Evolutionary conservation across 345 rosid genomes (phyloP).

Genomic region (Citrus trifoliata): DNA sequence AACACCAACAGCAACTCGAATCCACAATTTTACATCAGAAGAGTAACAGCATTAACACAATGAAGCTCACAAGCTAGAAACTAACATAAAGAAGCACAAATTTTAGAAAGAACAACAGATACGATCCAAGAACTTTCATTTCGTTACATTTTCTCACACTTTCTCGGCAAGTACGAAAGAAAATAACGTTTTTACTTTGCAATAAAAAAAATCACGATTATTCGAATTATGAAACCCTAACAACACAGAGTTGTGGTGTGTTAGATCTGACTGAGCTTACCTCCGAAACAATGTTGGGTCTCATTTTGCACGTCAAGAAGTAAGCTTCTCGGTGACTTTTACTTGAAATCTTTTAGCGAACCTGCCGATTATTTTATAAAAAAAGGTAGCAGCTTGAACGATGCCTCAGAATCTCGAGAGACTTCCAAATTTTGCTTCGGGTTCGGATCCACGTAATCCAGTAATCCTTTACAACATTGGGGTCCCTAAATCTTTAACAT

Average conservation of each 20-base stretch:
- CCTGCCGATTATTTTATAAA: background rate
- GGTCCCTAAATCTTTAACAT: background rate
- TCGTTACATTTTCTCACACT: background rate
- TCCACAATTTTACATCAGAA: background rate
- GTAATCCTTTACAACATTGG: background rate
- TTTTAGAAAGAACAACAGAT: background rate
- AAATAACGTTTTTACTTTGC: background rate
- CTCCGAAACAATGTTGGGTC: constrained; percentile 51
- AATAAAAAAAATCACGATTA: background rate
- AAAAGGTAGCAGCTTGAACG: background rate
- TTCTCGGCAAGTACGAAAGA: background rate
- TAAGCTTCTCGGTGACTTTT: background rate
- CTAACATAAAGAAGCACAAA: background rate
- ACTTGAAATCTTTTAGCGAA: background rate
- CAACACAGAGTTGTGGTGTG: background rate
- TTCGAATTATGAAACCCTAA: constrained; percentile 9
- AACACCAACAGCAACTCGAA: background rate
- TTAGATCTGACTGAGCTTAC: constrained; percentile 27
- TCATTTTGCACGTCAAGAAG: constrained; percentile 24
- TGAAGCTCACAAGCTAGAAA: background rate
- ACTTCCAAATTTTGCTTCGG: background rate
- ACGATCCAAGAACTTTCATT: background rate
- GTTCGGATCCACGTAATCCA: background rate
- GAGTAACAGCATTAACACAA: background rate
- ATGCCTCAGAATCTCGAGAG: background rate